phyloP scores from a whole-genome alignment of 768 basidiomycete genomes.

The Boletus reticuloceps region DNA sequence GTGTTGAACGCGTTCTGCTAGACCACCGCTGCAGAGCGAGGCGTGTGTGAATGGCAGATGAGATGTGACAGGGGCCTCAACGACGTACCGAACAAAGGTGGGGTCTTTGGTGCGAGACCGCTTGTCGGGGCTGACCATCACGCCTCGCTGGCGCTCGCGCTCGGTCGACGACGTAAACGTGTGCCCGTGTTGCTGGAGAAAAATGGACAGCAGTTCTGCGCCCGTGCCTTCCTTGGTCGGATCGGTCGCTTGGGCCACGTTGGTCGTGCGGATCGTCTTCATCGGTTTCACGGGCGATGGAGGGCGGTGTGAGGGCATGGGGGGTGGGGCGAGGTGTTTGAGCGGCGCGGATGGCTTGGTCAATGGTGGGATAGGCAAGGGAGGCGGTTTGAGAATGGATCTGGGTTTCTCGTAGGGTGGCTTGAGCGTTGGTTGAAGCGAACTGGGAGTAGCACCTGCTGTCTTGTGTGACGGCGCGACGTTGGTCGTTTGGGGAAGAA shows the following conservation, averaged over 20 bases:
- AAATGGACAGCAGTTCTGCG: slow-evolving; percentile 51
- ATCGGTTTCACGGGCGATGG: slow-evolving; percentile 34
- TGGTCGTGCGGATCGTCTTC: slow-evolving; percentile 50
- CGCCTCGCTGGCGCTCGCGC: slow-evolving; percentile 44
- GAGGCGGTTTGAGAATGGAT: slow-evolving; percentile 30
- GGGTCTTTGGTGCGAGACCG: slow-evolving; percentile 39
- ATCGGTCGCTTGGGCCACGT: slow-evolving; percentile 52
- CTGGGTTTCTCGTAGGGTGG: slow-evolving; percentile 14
- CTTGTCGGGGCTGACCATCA: slow-evolving; percentile 61
- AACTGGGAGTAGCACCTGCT: too few relatives aligned
- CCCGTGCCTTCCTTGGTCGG: slow-evolving; percentile 47
- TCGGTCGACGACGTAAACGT: slow-evolving; percentile 36
- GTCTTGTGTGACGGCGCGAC: slow-evolving; percentile 1
- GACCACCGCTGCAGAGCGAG: slow-evolving; percentile 44
- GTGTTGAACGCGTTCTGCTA: slow-evolving; percentile 49
- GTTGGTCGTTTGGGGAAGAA: slow-evolving; percentile 2
- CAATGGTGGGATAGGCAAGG: slow-evolving; percentile 14
- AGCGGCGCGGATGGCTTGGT: slow-evolving; percentile 15
- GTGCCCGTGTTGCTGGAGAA: slow-evolving; percentile 46
- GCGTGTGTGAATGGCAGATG: not conserved
- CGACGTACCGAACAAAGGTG: slow-evolving; percentile 48
- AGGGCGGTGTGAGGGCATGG: slow-evolving; percentile 14
- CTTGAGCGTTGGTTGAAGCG: not conserved
- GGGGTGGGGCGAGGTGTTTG: slow-evolving; percentile 31
- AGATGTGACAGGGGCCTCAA: not conserved